Base-by-base conservation (phyloP, 2,329 filamentous ascomycete genomes). In the Aspergillus brunneoviolaceus region DNA sequence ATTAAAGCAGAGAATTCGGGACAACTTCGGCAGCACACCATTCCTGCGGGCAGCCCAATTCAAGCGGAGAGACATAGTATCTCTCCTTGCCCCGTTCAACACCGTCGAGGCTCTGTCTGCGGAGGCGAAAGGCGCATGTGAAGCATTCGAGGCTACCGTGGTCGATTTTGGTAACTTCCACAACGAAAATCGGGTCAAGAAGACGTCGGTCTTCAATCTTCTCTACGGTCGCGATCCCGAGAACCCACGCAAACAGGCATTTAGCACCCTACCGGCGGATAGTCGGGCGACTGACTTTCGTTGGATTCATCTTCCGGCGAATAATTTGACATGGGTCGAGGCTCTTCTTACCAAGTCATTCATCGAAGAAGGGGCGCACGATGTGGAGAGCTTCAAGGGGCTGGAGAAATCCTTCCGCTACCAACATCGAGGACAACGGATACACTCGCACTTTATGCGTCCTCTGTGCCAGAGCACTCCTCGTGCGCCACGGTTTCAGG, bases 291-390 rank as follows among this genome's bases (percentile, higher is more conserved):
- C 80, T 4, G 75, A 80, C 48, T 83, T 83, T 55, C 74, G 81
- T 21, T 84, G 81, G 81, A 82, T 84, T 53, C 81, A 84, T 71
- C 71, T 84, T 5, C 81, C 81, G 5, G 81, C 81, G 3, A 84
- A 84, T 63, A 83, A 84, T 25, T 74, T 76, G 72, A 81, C 82
- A 1, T 89, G 86, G 86, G 82, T 85, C 4, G 85, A 88, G 71
- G 81, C 85, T 0, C 74, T 89, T 1, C 73, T 88, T n/a, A 84
- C 85, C 1, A 88, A 88, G 64, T 81, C 81, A 7, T 88, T 88
- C 64, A 84, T 88, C 35, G 86, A 89, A 69, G 83, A 85, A 42
- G 85, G 85, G 0, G 81, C 82, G 16, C 80, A 80, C n/a, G 86
- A 88, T 68, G 81, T 87, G 1, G 84, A 87, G 67, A 82, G 83